Evolutionary conservation across 257 asterid genomes (phyloP), one percentile per base, ranked within the genome.

Genomic region (Solanum pimpinellifolium): DNA sequence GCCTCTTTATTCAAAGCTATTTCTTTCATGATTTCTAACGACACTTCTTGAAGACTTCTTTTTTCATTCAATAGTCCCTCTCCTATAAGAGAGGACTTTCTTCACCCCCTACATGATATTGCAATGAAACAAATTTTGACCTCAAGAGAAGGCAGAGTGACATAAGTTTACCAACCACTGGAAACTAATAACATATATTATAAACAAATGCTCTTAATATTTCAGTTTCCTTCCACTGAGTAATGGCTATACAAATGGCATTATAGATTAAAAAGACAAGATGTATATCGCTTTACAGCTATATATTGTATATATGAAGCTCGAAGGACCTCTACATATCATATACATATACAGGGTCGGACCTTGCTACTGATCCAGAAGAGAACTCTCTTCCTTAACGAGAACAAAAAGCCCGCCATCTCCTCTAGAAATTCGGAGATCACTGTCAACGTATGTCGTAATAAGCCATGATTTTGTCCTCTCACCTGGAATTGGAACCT

Each of bases 351-450:
- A 46, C 44, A 16, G 1, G 39, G 44, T 18, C 3, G 2, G 68
- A 16, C 44, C 69, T 47, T 18, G 69, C 44, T 80, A 93, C 86
- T 87, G 89, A 86, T 93, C 91, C n/a, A 94, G 66, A 76, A 97
- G 96, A 37, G 96, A 83, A 86, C 98, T 93, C 83, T 98, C 95
- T 94, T 96, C 99, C 94, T 92, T 96, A 11, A 93, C 95, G 59
- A 95, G 98, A 92, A 96, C 99, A 85, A 97, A 96, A 56, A 97
- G 92, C 49, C 99, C 99, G 59, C 98, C 99, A 89, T 97, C 99
- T 16, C 99, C 99, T 88, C 98, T 92, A 14, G 99, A 97, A 84
- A 96, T 93, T 37, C 98, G 92, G 70, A 96, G 80, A 92, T 97
- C 99, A 86, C 91, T 91, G 89, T 97, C 99, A 11, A 97, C 98